Conservation (phyloP, 495 filamentous ascomycete species). For the Penicillium waksmanii region DNA sequence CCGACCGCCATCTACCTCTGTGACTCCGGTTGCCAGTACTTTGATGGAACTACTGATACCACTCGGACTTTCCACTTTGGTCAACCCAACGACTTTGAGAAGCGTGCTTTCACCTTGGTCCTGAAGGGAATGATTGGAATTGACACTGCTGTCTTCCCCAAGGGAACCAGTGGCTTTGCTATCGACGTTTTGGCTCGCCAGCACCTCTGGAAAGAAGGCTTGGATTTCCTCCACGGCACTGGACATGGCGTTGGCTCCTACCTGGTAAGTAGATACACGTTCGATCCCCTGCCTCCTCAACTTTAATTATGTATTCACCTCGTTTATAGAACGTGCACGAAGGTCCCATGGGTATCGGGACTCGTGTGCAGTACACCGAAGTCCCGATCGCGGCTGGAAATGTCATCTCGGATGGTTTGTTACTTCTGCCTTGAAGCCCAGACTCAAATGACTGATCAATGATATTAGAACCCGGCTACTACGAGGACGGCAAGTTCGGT, state of each 20-base stretch:
- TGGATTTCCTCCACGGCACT: conserved; percentile 96
- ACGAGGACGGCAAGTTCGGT: conserved; percentile 97
- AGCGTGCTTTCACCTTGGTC: conserved; percentile 91
- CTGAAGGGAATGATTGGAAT: conserved; percentile 95
- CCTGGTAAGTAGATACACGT: conserved; percentile 46
- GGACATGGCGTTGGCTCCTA: conserved; percentile 96
- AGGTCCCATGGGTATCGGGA: conserved; percentile 95
- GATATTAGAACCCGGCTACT: conserved; percentile 85
- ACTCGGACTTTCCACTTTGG: conserved; percentile 95
- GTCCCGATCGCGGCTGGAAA: conserved; percentile 89
- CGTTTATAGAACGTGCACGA: conserved; percentile 88
- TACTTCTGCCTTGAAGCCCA: neutral
- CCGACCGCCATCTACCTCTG: conserved; percentile 90
- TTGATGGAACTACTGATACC: conserved; percentile 95
- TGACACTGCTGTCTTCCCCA: conserved; percentile 87
- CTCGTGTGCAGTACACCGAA: conserved; percentile 86
- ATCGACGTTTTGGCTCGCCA: conserved; percentile 89
- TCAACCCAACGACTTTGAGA: conserved; percentile 80
- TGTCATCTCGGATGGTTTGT: conserved; percentile 78
- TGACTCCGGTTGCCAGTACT: conserved; percentile 94
- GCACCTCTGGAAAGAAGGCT: conserved; percentile 86
- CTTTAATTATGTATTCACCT: conserved; percentile 16
- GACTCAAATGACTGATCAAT: conserved; percentile 22
- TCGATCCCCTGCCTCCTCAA: neutral
- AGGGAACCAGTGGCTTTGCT: conserved; percentile 91